These are phyloP conservation scores for Ilex aquifolium DNA, from an alignment of 257 asterid genomes.

Conservation along the genomic window DNA sequence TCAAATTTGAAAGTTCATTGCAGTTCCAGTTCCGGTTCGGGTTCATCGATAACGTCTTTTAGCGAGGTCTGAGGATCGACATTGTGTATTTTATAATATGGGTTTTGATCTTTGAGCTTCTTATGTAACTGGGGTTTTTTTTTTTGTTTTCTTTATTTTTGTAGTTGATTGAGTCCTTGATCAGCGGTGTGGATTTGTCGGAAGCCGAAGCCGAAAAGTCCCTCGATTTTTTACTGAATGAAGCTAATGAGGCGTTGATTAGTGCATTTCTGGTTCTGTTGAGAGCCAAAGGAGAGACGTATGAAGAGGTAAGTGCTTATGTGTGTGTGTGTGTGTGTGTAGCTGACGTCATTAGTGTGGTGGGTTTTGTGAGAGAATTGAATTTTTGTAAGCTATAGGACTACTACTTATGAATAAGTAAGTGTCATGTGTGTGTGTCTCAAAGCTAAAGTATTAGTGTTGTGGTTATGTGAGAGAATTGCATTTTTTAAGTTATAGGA, in stretches of 20 bases:
- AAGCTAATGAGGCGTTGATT: constrained; percentile 85
- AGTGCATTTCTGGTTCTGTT: constrained; percentile 92
- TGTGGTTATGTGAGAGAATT: no score
- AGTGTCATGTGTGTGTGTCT: not conserved
- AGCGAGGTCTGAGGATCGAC: no score
- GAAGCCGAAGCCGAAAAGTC: constrained; percentile 84
- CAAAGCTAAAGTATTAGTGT: no score
- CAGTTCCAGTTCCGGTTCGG: no score
- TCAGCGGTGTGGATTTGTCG: constrained; percentile 68
- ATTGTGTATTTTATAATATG: not conserved
- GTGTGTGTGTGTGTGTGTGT: not conserved
- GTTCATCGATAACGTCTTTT: no score
- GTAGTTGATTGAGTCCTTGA: constrained; percentile 73
- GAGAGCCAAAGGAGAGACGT: constrained; percentile 97
- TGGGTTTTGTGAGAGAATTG: no score
- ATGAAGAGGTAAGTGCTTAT: constrained; percentile 59
- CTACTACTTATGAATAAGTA: not conserved
- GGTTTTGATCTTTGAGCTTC: not conserved
- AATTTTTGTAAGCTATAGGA: no score
- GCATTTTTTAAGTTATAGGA: no score
- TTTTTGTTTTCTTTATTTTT: constrained; percentile 2
- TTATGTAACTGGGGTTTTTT: not conserved
- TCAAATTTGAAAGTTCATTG: no score
- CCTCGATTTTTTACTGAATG: constrained; percentile 78
- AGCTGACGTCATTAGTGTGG: not conserved